Base-by-base conservation (phyloP, 176 grass and related monocot genomes). In the Oryza meridionalis region DNA sequence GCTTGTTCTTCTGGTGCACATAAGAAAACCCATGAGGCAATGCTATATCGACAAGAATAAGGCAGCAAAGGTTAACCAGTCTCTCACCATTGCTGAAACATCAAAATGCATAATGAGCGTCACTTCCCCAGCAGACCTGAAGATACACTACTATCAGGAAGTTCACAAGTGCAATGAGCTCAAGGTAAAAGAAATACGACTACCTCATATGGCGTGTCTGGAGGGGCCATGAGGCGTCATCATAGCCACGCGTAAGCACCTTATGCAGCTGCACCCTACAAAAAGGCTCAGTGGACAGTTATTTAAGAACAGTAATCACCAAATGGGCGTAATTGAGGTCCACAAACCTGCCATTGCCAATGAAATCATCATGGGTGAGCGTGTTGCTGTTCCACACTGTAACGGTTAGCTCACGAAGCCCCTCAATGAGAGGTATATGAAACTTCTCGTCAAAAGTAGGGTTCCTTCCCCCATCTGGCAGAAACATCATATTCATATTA, bases 371-470 rank as follows among this genome's bases (percentile, higher is more conserved):
- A 50, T 21, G 21, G 49, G 22, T 95, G 15, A 98, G 42, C 9
- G 92, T 98, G 79, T 95, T 98, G 81, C 95, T 95, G 67, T 98
- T 98, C 89, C 85, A 95, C 24, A 95, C 91, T 0, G 7, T 0
- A 9, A 95, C 25, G 50, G 72, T 88, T 43, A 98, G 29, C 71
- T 98, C 95, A 38, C 91, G 91, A 17, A 98, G 91, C 0, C 92
- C 95, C 82, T 98, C 92, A 77, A 98, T 75, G 29, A 98, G 87
- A 17, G 91, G 92, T 72, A 95, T 92, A 37, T 90, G 85, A 21
- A 98, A 95, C 75, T 95, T 98, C 76, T 93, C 92, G 53, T 93
- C 88, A 4, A 98, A 98, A 72, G 72, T 91, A 2, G 95, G 95
- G 49, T 91, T 92, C 78, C 70, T 95, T 19, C 89, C 93, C 93